Evolutionary conservation across 2,329 filamentous ascomycete genomes (phyloP).

Genomic region (Microascus cirrosus): DNA sequence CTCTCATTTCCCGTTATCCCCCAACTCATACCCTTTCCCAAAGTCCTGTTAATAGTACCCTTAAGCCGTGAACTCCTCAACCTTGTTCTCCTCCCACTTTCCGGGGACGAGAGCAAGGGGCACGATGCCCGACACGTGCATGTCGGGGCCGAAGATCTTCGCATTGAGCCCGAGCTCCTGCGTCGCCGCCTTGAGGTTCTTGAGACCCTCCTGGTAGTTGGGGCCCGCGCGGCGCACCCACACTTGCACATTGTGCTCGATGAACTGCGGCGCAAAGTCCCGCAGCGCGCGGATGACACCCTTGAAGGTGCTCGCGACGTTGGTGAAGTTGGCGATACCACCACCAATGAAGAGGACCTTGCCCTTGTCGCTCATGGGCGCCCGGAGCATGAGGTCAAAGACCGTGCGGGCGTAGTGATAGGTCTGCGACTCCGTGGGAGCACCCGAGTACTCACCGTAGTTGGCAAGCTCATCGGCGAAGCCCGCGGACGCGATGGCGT

Average conservation of each 20-base stretch:
- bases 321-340: slow-evolving; percentile 99
- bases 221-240: slow-evolving; percentile 82
- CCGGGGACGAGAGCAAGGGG: slow-evolving; percentile 71
- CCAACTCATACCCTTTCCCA: neutral
- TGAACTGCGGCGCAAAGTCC: slow-evolving; percentile 73
- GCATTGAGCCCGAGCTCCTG: slow-evolving; percentile 76
- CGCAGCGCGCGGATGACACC: slow-evolving; percentile 94
- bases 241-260: slow-evolving; percentile 96
- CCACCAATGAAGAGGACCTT: slow-evolving; percentile 99
- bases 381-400: slow-evolving; percentile 92
- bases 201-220: slow-evolving; percentile 99
- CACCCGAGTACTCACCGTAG: slow-evolving; percentile 99
- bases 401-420: slow-evolving; percentile 98
- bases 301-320: slow-evolving; percentile 98
- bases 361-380: slow-evolving; percentile 73
- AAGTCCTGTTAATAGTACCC: neutral
- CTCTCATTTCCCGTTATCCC: neutral
- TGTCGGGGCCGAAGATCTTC: slow-evolving; percentile 61
- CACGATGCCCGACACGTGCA: slow-evolving; percentile 97
- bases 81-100: slow-evolving; percentile 49
- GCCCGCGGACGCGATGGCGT: slow-evolving; percentile 92
- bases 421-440: slow-evolving; percentile 95
- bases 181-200: slow-evolving; percentile 98
- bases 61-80: slow-evolving; percentile 51
- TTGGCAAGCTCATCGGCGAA: slow-evolving; percentile 96